Evolutionary conservation across 176 grass and related monocot genomes (phyloP), one percentile per base, ranked within the genome.

Genomic region (Phyllostachys edulis): DNA sequence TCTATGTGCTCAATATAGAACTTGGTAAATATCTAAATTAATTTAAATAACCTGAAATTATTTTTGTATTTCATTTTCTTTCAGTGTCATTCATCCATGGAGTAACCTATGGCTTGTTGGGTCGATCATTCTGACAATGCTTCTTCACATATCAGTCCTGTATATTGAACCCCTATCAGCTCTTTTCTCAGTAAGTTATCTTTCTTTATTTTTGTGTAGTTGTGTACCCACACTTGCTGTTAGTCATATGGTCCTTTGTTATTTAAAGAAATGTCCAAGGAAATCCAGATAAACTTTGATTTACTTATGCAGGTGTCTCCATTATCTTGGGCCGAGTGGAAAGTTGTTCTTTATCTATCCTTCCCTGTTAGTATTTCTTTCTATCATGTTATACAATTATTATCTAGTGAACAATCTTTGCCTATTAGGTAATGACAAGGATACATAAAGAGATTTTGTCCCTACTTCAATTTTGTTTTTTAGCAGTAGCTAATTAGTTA

Each of bases 21-120:
- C 37, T 32, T 67, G 37, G 68, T 62, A 26, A 60, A 68, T 85
- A 41, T 51, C 4, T 42, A 71, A 73, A 63, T 62, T 54, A 62
- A 59, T 39, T 44, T 20, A 38, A 50, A 29, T 63, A 63, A 63
- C 16, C 27, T 79, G 54, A 76, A 59, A 34, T 38, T 66, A 38
- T 36, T 54, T 26, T 38, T 74, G 39, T 13, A 13, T 7, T 73
- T 77, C 60, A 27, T n/a, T 88, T 88, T 51, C 32, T 86, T 88
- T 61, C 85, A 99, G 96, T 84, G 86, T 90, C n/a, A 96, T 96
- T 86, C 87, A 50, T 9, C 96, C 96, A 75, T 99, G 96, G 96
- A 99, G 93, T 84, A 99, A 99, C 82, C 50, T 87, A 59, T 99
- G 96, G 96, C 93, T 99, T 72, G 70, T 99, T 88, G 96, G 85